These are phyloP conservation scores for Ambrosiella xylebori DNA, from an alignment of 2,329 filamentous ascomycete genomes.

Conservation along the genomic window DNA sequence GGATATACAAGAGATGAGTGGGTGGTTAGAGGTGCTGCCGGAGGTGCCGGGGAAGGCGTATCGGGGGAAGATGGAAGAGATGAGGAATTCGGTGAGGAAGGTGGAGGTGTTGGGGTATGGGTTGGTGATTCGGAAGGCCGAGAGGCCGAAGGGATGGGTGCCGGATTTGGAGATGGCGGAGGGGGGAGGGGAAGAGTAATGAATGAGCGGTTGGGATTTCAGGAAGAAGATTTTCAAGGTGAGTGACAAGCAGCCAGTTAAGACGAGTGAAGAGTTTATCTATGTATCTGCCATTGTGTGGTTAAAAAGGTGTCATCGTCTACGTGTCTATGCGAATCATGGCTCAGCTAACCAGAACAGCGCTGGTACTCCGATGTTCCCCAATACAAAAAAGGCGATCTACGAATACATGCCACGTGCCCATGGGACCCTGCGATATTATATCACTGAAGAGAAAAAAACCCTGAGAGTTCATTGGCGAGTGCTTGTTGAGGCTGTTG, in stretches of 20 bases:
- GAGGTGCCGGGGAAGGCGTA: slow-evolving; percentile 41
- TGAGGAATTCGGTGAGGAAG: slow-evolving; percentile 80
- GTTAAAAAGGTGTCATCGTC: no score
- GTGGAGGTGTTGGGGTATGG: slow-evolving; percentile 85
- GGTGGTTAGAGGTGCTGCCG: slow-evolving; percentile 56
- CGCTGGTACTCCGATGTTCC: not conserved
- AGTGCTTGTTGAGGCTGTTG: no score
- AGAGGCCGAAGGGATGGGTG: slow-evolving; percentile 82
- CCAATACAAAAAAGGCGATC: not conserved
- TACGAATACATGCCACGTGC: no score
- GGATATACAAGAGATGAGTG: slow-evolving; percentile 65
- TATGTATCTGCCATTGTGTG: no score
- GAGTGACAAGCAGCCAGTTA: not conserved
- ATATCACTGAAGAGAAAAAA: no score
- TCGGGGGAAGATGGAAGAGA: slow-evolving; percentile 66
- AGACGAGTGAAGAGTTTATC: no score
- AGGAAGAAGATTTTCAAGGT: not conserved
- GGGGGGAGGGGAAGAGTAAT: not conserved
- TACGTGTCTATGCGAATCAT: no score
- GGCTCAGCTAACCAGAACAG: not conserved
- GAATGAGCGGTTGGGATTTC: not conserved
- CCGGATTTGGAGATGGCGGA: slow-evolving; percentile 43
- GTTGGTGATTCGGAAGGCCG: slow-evolving; percentile 68
- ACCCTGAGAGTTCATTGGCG: no score
- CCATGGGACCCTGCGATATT: no score